Conservation (phyloP, 2,329 filamentous ascomycete species). For the Xylariaceae sp. region DNA sequence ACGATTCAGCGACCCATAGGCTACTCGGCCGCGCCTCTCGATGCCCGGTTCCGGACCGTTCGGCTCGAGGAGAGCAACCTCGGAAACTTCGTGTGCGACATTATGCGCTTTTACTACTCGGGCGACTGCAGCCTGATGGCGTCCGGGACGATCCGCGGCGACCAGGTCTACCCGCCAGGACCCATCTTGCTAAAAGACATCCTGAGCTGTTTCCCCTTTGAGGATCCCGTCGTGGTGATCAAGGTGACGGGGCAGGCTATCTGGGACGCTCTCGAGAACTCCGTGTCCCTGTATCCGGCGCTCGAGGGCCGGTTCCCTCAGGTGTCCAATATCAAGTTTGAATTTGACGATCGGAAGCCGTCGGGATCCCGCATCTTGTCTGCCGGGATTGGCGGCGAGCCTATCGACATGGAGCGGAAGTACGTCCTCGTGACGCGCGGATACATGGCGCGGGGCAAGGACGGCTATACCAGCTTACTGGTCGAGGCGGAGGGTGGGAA, state of each 20-base stretch:
- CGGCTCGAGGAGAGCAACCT: constrained; percentile 73
- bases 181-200: constrained; percentile 73
- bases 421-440: constrained; percentile 76
- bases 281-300: constrained; percentile 73
- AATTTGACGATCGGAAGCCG: constrained; percentile 60
- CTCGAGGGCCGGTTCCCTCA: constrained; percentile 82
- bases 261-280: constrained; percentile 76
- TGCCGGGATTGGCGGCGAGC: constrained; percentile 54
- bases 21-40: constrained; percentile 75
- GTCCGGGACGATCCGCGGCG: constrained; percentile 77
- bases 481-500: constrained; percentile 69
- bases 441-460: constrained; percentile 86
- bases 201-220: constrained; percentile 87
- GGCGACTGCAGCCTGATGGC: constrained; percentile 83
- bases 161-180: constrained; percentile 82
- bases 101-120: constrained; percentile 78
- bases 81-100: constrained; percentile 85
- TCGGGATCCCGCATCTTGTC: constrained; percentile 58
- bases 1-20: constrained; percentile 79
- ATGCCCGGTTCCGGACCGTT: constrained; percentile 81
- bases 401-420: constrained; percentile 55
- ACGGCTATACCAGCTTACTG: constrained; percentile 75
- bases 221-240: constrained; percentile 80
- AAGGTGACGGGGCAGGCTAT: constrained; percentile 66
- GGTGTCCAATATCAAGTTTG: constrained; percentile 75